These are phyloP conservation scores for Antrodiella citrinella DNA, from an alignment of 768 basidiomycete species.

Conservation along the genomic window DNA sequence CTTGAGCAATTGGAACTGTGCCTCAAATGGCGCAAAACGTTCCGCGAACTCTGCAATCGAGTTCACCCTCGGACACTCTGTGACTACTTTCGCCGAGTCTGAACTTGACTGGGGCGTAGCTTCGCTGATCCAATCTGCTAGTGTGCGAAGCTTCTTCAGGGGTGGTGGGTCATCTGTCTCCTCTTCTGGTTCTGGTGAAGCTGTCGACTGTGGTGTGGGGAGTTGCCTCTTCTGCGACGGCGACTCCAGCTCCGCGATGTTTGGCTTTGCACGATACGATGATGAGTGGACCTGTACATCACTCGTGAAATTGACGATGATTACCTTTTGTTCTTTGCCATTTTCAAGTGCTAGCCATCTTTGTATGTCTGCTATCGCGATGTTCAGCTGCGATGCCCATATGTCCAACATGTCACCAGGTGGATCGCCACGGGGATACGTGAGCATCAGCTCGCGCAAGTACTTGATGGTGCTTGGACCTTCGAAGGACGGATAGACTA, in stretches of 20 bases:
- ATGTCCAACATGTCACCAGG: neutral
- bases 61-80: too few species aligned
- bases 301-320: neutral
- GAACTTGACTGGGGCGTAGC: too few species aligned
- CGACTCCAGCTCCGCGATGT: neutral
- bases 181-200: constrained; percentile 10
- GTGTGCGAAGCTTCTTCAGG: too few species aligned
- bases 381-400: neutral
- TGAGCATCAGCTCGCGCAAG: neutral
- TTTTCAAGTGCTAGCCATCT: neutral
- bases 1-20: too few species aligned
- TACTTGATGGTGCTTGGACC: neutral
- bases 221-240: neutral
- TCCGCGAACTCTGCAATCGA: too few species aligned
- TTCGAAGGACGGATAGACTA: neutral
- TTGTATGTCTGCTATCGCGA: neutral
- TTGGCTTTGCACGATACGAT: neutral
- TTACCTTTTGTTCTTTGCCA: neutral
- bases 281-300: neutral
- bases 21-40: too few species aligned
- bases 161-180: too few species aligned
- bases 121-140: too few species aligned
- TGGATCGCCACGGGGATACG: neutral
- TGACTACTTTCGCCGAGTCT: too few species aligned
- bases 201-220: constrained; percentile 10